Conservation (phyloP, 2,329 filamentous ascomycete genomes). For the Ophiostoma sp. region DNA sequence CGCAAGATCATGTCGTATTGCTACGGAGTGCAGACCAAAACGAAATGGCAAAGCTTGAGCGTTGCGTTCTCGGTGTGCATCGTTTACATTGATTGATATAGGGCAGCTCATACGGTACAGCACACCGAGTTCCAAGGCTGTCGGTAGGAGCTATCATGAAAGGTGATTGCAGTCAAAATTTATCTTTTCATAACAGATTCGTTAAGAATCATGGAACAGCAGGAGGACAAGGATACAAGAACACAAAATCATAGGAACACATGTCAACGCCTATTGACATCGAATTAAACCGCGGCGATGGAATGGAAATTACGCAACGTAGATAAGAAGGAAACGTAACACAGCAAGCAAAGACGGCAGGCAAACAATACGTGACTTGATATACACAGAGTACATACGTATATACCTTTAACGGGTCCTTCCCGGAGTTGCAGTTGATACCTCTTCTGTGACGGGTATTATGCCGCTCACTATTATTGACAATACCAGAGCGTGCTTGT, state of each 20-base stretch:
- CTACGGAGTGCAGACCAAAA: not conserved
- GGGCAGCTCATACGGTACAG: too few species aligned
- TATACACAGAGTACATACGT: not conserved
- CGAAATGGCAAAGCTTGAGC: not conserved
- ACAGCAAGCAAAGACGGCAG: not conserved
- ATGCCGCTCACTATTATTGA: not conserved
- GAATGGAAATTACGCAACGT: slow-evolving; percentile 9
- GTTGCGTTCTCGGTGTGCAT: not conserved
- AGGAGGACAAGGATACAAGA: too few species aligned
- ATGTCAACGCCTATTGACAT: not conserved
- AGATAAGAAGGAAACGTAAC: not conserved
- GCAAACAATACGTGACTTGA: not conserved
- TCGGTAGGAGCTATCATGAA: too few species aligned
- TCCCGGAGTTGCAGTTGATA: slow-evolving; percentile 2
- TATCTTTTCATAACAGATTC: not conserved
- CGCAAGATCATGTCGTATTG: slow-evolving; percentile 4
- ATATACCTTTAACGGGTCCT: not conserved
- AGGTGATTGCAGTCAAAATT: too few species aligned
- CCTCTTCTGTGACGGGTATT: not conserved
- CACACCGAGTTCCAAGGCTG: too few species aligned
- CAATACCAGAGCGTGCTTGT: not conserved
- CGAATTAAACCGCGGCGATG: not conserved
- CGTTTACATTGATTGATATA: too few species aligned
- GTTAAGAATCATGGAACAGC: not conserved
- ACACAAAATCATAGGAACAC: not conserved